Evolutionary conservation across 2,329 filamentous ascomycete genomes (phyloP).

Genomic region (Nannizzia gypsea): DNA sequence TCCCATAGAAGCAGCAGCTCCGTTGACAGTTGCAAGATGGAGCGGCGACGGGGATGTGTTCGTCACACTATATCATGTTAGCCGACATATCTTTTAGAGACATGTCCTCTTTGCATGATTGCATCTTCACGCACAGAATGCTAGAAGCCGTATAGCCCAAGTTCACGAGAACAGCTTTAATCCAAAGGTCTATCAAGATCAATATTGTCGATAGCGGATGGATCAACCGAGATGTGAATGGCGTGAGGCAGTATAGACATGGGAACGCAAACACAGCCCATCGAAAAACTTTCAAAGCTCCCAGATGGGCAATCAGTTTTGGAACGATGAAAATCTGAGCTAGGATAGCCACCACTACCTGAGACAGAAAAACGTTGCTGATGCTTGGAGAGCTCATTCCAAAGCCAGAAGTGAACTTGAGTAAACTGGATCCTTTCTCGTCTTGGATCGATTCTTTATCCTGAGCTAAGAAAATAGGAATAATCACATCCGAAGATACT

Average conservation of each 20-base stretch:
- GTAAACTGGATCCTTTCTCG: not conserved
- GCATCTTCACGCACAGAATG: not conserved
- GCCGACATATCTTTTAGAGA: not conserved
- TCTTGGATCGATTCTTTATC: not conserved
- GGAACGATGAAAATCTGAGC: constrained; percentile 6
- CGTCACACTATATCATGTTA: constrained; percentile 38
- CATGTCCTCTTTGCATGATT: not conserved
- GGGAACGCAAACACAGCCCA: constrained; percentile 3
- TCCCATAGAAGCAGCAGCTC: constrained; percentile 77
- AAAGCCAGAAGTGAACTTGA: constrained; percentile 1
- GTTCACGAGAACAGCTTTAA: not conserved
- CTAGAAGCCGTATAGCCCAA: not conserved
- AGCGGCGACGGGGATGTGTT: constrained; percentile 74
- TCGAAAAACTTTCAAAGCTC: constrained; percentile 6
- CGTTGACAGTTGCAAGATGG: constrained; percentile 83
- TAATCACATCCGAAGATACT: constrained; percentile 8
- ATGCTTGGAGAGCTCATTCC: constrained; percentile 5
- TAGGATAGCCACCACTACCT: constrained; percentile 7
- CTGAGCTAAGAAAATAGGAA: constrained; percentile 7
- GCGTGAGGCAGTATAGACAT: not conserved
- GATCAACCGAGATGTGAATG: not conserved
- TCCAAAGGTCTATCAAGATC: not conserved
- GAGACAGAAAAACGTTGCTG: constrained; percentile 8
- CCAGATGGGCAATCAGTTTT: not conserved
- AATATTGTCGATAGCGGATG: not conserved